phyloP scores from a whole-genome alignment of 1,284 basidiomycete species.

The Ustilago trichophora region DNA sequence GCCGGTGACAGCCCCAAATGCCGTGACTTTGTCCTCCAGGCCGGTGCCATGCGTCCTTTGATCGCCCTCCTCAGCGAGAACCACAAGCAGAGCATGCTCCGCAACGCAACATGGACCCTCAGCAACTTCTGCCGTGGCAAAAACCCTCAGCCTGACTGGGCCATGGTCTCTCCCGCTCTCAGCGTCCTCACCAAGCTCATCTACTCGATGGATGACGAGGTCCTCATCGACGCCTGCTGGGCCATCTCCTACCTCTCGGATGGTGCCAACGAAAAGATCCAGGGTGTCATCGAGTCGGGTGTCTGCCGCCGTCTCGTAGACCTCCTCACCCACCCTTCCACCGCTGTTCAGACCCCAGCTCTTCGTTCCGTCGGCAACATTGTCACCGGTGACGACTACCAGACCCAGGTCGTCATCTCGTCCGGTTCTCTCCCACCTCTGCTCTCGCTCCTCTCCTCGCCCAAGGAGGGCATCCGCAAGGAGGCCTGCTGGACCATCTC shows the following conservation, averaged over 20 bases:
- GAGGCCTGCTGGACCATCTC: conserved; percentile 99
- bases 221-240: conserved; percentile 99
- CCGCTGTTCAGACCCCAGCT: conserved; percentile 98
- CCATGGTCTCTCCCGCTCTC: conserved; percentile 83
- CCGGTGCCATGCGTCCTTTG: conserved; percentile 62
- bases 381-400: conserved; percentile 97
- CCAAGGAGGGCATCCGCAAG: conserved; percentile 90
- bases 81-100: conserved; percentile 66
- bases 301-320: conserved; percentile 97
- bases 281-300: conserved; percentile 98
- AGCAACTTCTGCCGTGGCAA: conserved; percentile 67
- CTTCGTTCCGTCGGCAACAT: conserved; percentile 98
- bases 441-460: conserved; percentile 87
- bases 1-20: conserved; percentile 66
- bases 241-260: conserved; percentile 99
- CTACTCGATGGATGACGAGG: conserved; percentile 98
- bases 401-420: conserved; percentile 97
- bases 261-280: conserved; percentile 99
- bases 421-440: conserved; percentile 93
- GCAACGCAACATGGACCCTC: conserved; percentile 67
- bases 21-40: conserved; percentile 63
- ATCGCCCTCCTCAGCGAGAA: conserved; percentile 64
- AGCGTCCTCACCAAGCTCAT: conserved; percentile 97
- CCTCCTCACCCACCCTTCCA: conserved; percentile 92
- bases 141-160: conserved; percentile 66